Base-by-base conservation (phyloP, 495 filamentous ascomycete species). In the Tuber brumale region DNA sequence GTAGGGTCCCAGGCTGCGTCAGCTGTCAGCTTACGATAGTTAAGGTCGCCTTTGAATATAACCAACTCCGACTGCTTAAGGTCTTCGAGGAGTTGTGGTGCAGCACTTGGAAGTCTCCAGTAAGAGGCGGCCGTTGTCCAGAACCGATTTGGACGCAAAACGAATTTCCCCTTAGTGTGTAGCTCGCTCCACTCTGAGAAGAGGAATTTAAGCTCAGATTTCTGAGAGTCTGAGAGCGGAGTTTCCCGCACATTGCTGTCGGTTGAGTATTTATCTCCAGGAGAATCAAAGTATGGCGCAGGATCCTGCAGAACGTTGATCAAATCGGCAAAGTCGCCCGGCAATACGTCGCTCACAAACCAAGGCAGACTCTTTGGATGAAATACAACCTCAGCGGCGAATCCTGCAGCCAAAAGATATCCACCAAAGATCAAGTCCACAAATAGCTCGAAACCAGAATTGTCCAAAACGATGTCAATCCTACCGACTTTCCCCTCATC, bases 341-440 rank as follows among this genome's bases (percentile, higher is more conserved):
- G 93, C 18, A 97, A 84, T 19, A 98, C 95, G 80, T 99, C 95
- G 0, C 93, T 97, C 70, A 99, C 95, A 79, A 98, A 99, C 95
- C 95, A 99, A 0, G 95, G 95, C 72, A 98, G 92, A 46, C 89
- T 89, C 85, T 99, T 99, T 8, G 95, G 93, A 82, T 97, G 94
- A 12, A 99, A 88, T n/a, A 97, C 90, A 21, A 98, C 87, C 9
- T 88, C 89, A 0, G 94, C 97, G 1, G 95, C 95, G 27, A 99
- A 87, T 0, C 91, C 92, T 6, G 92, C 85, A 0, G 91, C 89
- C 10, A 99, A 86, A 5, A 99, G 87, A 81, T 95, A 99, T 4
- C 94, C 95, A 8, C 92, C 94, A 3, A 99, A 87, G 69, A 97
- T 90, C 18, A 98, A 86, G 81, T 99, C 95, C 75, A 97, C 95